These are phyloP conservation scores for Trichophyton mentagrophytes DNA, from an alignment of 2,329 filamentous ascomycete species.

Conservation along the genomic window DNA sequence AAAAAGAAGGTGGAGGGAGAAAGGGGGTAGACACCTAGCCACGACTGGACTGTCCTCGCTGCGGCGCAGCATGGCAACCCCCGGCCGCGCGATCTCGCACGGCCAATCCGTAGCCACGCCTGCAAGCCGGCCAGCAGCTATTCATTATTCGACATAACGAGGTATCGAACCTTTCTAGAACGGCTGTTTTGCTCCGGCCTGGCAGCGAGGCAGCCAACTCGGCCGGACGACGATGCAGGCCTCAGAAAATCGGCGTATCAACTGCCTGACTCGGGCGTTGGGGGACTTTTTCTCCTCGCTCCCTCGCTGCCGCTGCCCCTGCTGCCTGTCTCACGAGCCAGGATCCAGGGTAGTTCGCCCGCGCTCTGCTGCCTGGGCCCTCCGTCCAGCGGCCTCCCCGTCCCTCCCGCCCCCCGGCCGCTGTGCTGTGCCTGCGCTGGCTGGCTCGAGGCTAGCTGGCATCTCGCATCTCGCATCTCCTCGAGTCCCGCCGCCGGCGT, in stretches of 20 bases:
- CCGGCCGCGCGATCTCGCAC: background rate
- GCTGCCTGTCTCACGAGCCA: background rate
- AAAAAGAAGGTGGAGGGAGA: too few species aligned
- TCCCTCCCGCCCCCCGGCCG: too few species aligned
- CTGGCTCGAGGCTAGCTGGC: background rate
- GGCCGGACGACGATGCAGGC: background rate
- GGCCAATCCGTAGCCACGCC: background rate
- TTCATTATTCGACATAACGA: background rate
- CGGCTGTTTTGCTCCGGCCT: background rate
- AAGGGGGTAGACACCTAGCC: background rate
- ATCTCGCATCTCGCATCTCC: background rate
- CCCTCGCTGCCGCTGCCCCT: background rate
- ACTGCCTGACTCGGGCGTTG: background rate
- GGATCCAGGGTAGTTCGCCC: background rate
- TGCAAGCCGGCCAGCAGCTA: background rate
- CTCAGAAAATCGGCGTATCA: background rate
- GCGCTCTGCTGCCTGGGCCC: background rate
- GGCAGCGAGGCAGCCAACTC: background rate
- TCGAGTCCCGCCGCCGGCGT: background rate
- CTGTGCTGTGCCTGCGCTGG: background rate
- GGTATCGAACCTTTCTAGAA: background rate
- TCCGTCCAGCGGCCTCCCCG: too few species aligned
- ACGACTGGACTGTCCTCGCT: background rate
- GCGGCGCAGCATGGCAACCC: background rate
- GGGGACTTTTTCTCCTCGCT: background rate